Conservation (phyloP, 1,284 basidiomycete genomes). For the Ceratobasidium sp. region DNA sequence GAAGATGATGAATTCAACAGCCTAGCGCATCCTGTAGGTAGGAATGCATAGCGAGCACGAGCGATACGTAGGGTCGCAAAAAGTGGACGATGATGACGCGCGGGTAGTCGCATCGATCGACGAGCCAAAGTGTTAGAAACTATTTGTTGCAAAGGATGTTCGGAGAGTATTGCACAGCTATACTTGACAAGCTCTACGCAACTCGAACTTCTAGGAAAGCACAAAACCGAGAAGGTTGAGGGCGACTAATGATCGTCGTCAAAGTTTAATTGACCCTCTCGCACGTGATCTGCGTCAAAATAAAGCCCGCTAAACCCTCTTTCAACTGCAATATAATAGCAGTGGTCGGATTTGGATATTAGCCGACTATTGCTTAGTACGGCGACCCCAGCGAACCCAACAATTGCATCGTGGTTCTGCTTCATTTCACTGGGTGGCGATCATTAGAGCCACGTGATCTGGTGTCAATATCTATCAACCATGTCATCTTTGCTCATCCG, state of each 20-base stretch:
- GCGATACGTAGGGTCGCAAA: conserved; percentile 20
- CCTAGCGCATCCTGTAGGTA: neutral
- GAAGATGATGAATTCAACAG: neutral
- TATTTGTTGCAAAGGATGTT: neutral
- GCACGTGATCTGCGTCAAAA: neutral
- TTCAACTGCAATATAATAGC: too few species aligned
- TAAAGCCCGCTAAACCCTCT: neutral
- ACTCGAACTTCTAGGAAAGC: neutral
- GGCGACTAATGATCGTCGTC: neutral
- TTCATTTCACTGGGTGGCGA: neutral
- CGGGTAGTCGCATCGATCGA: conserved; percentile 1
- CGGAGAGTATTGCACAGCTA: neutral
- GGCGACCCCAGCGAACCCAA: too few species aligned
- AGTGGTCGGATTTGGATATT: too few species aligned
- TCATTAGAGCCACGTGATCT: conserved; percentile 12
- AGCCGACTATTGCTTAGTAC: too few species aligned
- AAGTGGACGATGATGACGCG: conserved; percentile 15
- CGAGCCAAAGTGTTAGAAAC: neutral
- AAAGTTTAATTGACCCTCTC: neutral
- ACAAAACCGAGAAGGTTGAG: neutral
- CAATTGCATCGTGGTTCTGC: too few species aligned
- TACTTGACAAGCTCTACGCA: neutral
- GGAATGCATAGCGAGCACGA: conserved; percentile 1
- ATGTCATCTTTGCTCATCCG: neutral
- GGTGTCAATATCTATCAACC: conserved; percentile 1